A percentile compares a stretch with the other conserved stretches of the same genome.
phyloP scores from a whole-genome alignment of 129 eudicot species.

The Escallonia herrerae region DNA sequence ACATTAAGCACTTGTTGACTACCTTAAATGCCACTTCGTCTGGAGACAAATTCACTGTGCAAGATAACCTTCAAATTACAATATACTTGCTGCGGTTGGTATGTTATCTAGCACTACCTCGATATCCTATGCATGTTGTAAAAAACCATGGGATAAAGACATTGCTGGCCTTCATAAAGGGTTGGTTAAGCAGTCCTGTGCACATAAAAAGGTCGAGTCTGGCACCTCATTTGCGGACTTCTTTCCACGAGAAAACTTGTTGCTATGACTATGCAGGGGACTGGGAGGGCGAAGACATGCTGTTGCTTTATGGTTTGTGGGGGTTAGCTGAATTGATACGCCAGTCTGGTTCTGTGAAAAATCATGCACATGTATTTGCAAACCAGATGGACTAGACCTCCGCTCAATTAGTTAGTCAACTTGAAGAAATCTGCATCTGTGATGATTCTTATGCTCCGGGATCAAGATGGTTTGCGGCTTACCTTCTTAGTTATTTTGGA shows the following conservation, averaged over 20 bases:
- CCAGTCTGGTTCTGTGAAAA: conserved; percentile 20
- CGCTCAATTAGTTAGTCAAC: conserved; percentile 35
- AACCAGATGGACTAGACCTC: conserved; percentile 20
- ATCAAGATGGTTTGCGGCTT: conserved; percentile 60
- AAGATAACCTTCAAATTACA: conserved; percentile 42
- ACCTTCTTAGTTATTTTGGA: conserved; percentile 62
- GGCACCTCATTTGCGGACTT: conserved; percentile 44
- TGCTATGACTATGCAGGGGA: conserved; percentile 48
- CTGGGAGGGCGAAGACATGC: conserved; percentile 75
- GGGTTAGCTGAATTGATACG: conserved; percentile 62
- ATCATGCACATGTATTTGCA: conserved; percentile 15
- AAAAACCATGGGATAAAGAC: conserved; percentile 41
- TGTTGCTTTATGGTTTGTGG: conserved; percentile 52
- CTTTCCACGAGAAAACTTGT: conserved; percentile 42
- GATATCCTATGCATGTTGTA: conserved; percentile 35
- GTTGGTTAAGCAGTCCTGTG: conserved; percentile 41
- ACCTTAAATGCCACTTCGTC: conserved; percentile 37
- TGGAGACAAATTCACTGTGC: conserved; percentile 27
- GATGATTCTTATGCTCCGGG: conserved; percentile 45
- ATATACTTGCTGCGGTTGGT: conserved; percentile 53
- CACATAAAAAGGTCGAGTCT: conserved; percentile 32
- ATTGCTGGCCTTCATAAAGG: conserved; percentile 38
- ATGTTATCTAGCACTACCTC: conserved; percentile 54
- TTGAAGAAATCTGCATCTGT: conserved; percentile 44
- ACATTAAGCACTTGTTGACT: conserved; percentile 37